Evolutionary conservation across 257 asterid genomes (phyloP), one percentile per base, ranked within the genome.

Genomic region (Gentiana dahurica): DNA sequence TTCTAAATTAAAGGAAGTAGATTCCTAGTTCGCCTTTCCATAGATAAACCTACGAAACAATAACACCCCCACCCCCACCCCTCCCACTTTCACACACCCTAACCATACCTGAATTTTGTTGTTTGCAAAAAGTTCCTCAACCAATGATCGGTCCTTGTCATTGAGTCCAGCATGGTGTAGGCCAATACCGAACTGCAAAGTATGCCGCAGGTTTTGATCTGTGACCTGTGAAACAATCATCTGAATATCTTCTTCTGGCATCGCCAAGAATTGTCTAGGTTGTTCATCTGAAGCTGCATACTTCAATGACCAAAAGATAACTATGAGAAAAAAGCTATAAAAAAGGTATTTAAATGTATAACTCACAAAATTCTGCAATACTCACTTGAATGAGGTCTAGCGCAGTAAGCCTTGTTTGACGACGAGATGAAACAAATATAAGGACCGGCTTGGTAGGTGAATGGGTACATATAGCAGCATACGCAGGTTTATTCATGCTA

Each of bases 381-480:
- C 81, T 75, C 58, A 91, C 98, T 89, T 87, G 97, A 76, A 91
- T 87, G 77, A 91, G 95, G 66, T 91, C 98, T 71, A 91, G 77
- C 41, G 98, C 98, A 58, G 98, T 91, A 61, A 91, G 97, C 76
- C 98, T 87, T 45, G 98, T 91, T 73, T 91, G 98, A 62, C 98
- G 98, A 65, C 98, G 98, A 34, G 98, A 91, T 59, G 98, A 91
- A 64, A 91, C 98, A 71, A 91, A 91, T 68, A 91, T 81, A 54
- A 91, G 92, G 75, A 91, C 97, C 52, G 98, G 98, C 72, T 91
- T 91, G 68, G 87, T 68, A 59, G 98, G 98, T 58, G 98, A 87
- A 77, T 91, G 94, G 54, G 98, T 87, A 73, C 94, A 83, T 73
- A 91, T 87, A 64, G 98, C 95, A 76, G 98, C 98, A 77, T 91